Conservation (phyloP, 768 basidiomycete species). For the Vararia minispora region DNA sequence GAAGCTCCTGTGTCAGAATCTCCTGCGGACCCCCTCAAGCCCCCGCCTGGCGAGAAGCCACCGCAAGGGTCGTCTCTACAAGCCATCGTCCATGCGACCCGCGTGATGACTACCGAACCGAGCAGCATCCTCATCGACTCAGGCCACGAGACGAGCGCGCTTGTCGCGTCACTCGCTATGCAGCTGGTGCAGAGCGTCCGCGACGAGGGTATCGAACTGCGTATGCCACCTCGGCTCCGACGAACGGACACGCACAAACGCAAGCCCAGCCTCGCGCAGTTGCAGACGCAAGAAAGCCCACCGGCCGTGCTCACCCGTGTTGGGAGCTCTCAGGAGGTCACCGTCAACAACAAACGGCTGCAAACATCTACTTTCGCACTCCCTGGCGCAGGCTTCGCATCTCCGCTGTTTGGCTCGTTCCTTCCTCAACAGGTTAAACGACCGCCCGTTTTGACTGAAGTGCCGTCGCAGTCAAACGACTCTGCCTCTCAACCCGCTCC, state of each 20-base stretch:
- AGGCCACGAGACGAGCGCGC: constrained; percentile 47
- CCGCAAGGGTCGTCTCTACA: constrained; percentile 57
- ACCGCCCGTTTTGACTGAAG: constrained; percentile 19
- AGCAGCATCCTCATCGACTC: constrained; percentile 64
- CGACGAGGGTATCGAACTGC: constrained; percentile 43
- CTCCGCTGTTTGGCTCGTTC: constrained; percentile 53
- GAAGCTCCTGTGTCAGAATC: no score
- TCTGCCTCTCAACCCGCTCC: constrained; percentile 14
- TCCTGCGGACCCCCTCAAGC: constrained; percentile 11
- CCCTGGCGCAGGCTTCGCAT: constrained; percentile 27
- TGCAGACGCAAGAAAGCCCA: constrained; percentile 3
- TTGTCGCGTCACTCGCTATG: constrained; percentile 55
- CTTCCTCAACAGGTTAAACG: constrained; percentile 41
- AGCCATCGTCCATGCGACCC: constrained; percentile 73
- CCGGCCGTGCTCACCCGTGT: constrained; percentile 13
- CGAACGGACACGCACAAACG: constrained; percentile 34
- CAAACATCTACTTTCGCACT: constrained; percentile 36
- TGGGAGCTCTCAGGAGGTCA: constrained; percentile 8
- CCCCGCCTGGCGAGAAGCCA: constrained; percentile 16
- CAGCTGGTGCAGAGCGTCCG: constrained; percentile 59
- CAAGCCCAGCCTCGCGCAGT: constrained; percentile 12
- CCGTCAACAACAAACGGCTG: constrained; percentile 6
- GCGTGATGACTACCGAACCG: constrained; percentile 78
- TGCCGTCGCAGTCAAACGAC: constrained; percentile 6
- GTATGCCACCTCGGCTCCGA: constrained; percentile 33